These are phyloP conservation scores for Datisca glomerata DNA, from an alignment of 306 rosid species.

Conservation along the genomic window DNA sequence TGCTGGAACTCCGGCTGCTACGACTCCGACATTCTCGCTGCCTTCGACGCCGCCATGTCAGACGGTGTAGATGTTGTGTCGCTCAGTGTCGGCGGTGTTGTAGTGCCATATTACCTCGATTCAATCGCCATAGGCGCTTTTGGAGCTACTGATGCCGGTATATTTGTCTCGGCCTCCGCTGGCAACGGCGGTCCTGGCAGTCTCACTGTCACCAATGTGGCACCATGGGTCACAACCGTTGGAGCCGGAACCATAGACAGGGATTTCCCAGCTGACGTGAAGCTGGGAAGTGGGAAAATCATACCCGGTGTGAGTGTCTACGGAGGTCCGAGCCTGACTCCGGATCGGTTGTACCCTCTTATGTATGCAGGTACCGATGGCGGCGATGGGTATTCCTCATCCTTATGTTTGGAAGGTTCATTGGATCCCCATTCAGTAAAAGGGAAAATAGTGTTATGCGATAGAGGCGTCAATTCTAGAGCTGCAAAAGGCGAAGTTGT, in stretches of 20 bases:
- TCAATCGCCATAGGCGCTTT: slow-evolving; percentile 52
- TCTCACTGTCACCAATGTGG: slow-evolving; percentile 49
- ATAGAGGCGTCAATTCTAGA: slow-evolving; percentile 57
- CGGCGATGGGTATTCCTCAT: slow-evolving; percentile 45
- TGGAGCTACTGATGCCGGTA: slow-evolving; percentile 37
- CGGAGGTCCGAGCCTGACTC: slow-evolving; percentile 44
- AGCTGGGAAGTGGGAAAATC: slow-evolving; percentile 45
- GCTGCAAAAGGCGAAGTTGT: slow-evolving; percentile 64
- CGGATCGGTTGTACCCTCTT: slow-evolving; percentile 48
- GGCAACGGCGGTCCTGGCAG: slow-evolving; percentile 73
- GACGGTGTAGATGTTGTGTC: slow-evolving; percentile 64
- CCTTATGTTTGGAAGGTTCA: slow-evolving; percentile 61
- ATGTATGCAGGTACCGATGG: slow-evolving; percentile 42
- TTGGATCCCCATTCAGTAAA: slow-evolving; percentile 34
- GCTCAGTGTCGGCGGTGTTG: slow-evolving; percentile 62
- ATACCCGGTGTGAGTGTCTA: slow-evolving; percentile 43
- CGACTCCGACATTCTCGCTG: slow-evolving; percentile 65
- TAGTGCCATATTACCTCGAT: slow-evolving; percentile 55
- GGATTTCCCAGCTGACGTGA: slow-evolving; percentile 59
- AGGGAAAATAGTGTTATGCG: slow-evolving; percentile 60
- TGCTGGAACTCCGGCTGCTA: slow-evolving; percentile 66
- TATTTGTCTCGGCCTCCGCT: slow-evolving; percentile 63
- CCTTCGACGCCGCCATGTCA: slow-evolving; percentile 60
- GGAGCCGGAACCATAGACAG: slow-evolving; percentile 77
- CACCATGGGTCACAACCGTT: slow-evolving; percentile 77